Conservation (phyloP, 176 grass and related monocot species). For the Carex parvula region DNA sequence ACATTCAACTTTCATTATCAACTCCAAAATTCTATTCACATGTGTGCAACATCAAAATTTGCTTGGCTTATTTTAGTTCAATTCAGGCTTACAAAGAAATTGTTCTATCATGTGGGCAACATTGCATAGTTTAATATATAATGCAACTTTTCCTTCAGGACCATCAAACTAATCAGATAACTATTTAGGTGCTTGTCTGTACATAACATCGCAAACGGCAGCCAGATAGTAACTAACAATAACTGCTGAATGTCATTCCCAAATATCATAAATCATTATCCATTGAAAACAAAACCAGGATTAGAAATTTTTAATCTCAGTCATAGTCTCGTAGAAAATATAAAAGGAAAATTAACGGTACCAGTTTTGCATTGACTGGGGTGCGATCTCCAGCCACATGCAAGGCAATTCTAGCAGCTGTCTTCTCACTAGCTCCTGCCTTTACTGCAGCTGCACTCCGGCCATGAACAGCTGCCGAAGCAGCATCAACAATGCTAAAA, state of each 20-base stretch:
- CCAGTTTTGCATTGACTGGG: slow-evolving; percentile 93
- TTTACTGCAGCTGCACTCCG: slow-evolving; percentile 88
- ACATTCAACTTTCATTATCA: not conserved
- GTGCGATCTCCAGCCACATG: slow-evolving; percentile 78
- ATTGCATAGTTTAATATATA: not conserved
- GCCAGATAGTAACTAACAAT: not conserved
- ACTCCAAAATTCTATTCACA: not conserved
- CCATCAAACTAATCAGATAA: not conserved
- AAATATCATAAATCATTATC: not conserved
- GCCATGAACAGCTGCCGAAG: slow-evolving; percentile 93
- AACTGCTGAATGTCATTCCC: not conserved
- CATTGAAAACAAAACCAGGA: not conserved
- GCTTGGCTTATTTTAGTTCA: not conserved
- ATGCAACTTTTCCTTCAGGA: not conserved
- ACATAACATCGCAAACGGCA: not conserved
- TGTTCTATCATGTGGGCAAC: not conserved
- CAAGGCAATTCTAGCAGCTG: slow-evolving; percentile 83
- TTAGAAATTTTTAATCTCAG: not conserved
- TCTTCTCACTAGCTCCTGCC: slow-evolving; percentile 77
- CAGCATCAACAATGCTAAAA: slow-evolving; percentile 99
- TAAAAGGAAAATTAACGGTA: slow-evolving; percentile 29
- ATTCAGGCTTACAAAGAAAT: not conserved
- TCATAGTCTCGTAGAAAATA: not conserved
- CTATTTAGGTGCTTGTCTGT: not conserved
- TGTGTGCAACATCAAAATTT: not conserved